These are phyloP conservation scores for Rutidosis leptorrhynchoides DNA, from an alignment of 129 eudicot species.

Conservation along the genomic window DNA sequence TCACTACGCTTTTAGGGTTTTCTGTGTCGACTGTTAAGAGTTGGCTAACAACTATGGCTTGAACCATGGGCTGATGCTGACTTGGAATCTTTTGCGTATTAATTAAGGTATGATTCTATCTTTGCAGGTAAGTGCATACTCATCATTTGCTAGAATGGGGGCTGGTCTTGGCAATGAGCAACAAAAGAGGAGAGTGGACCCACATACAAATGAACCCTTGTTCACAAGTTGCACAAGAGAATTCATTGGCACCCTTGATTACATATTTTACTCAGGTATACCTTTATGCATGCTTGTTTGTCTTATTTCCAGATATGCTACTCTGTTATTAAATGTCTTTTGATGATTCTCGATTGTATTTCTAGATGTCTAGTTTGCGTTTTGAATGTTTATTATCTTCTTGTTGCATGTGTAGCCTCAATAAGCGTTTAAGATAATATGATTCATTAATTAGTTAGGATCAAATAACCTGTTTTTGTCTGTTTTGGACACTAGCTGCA, in stretches of 20 bases:
- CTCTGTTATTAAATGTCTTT: background rate
- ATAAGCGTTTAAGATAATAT: background rate
- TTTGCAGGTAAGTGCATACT: constrained; percentile 72
- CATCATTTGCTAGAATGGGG: constrained; percentile 64
- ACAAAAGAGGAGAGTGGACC: constrained; percentile 69
- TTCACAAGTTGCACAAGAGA: constrained; percentile 83
- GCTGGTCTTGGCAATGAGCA: constrained; percentile 50
- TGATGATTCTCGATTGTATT: background rate
- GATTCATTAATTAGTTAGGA: background rate
- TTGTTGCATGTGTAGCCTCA: background rate
- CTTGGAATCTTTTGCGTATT: background rate
- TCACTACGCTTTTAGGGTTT: background rate
- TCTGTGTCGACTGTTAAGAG: background rate
- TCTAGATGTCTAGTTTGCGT: background rate
- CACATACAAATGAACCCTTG: constrained; percentile 67
- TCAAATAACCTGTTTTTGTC: background rate
- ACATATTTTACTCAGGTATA: constrained; percentile 79
- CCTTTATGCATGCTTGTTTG: constrained; percentile 1
- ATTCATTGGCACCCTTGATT: constrained; percentile 74
- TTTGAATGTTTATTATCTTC: background rate
- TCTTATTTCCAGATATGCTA: background rate
- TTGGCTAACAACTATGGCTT: background rate
- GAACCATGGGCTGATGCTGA: background rate
- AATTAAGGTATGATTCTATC: background rate
- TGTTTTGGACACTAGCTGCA: background rate